Evolutionary conservation across 345 rosid species (phyloP).

Genomic region (Populus davidiana): DNA sequence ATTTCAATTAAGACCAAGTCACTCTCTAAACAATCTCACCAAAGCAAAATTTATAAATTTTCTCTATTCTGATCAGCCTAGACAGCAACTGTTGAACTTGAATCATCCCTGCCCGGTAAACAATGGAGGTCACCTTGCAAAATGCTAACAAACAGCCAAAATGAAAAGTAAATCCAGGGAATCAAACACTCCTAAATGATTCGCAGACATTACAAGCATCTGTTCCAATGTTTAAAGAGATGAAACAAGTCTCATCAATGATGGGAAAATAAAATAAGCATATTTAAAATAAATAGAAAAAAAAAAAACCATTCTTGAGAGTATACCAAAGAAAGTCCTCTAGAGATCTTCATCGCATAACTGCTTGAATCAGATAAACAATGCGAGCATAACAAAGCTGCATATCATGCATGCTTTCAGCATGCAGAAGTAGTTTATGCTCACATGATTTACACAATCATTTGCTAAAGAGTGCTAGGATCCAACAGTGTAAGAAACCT

Average conservation of each 20-base stretch:
- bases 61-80: neutral
- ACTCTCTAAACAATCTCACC: too few relatives aligned
- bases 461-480: neutral
- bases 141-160: neutral
- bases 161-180: neutral
- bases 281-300: neutral
- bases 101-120: neutral
- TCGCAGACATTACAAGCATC: neutral
- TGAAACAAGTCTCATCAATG: neutral
- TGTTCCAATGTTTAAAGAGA: neutral
- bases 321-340: neutral
- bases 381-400: neutral
- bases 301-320: neutral
- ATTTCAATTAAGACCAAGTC: too few relatives aligned
- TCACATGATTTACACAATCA: neutral
- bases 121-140: neutral
- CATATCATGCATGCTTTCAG: neutral
- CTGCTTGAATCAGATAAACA: neutral
- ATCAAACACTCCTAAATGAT: neutral
- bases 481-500: conserved; percentile 59
- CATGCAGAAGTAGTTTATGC: neutral
- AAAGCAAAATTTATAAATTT: too few relatives aligned
- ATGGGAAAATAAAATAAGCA: neutral
- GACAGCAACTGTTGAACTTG: neutral
- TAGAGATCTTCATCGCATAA: too few relatives aligned